Evolutionary conservation across 2,329 filamentous ascomycete species (phyloP), one percentile per base, ranked within the genome.

Genomic region (Cladophialophora carrionii): DNA sequence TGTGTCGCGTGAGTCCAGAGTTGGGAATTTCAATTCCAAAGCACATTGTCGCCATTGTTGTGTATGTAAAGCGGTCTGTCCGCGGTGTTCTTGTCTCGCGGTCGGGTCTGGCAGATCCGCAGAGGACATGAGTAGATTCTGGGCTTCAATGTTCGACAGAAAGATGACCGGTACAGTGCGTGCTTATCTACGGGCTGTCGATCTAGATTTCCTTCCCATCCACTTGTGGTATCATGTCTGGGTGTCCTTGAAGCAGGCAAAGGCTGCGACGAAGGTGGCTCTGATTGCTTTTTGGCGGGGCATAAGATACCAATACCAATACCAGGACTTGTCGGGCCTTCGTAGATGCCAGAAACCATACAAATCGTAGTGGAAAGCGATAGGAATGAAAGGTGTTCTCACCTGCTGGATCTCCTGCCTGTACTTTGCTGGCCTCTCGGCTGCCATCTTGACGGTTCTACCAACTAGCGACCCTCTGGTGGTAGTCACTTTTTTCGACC

Each of bases 401-500:
- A 93, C 91, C 90, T 96, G 94, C 80, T 96, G 95, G 80, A 99
- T 99, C 84, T 99, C 95, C 81, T 96, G 92, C 77, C 93, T 88
- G 79, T 98, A 99, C 79, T 97, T 98, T 78, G 86, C 88, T 73
- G 85, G 85, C 76, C 85, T 85, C 78, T 95, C 70, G 17, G 57
- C 90, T 71, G 87, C 84, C 90, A 92, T 93, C 63, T 75, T 83
- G 60, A 58, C 29, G 56, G 43, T 56, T 58, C 8, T 6, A 4
- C 31, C 20, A 8, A 20, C 31, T 1, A 17, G 12, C 29, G 41
- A 3, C 22, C 31, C 29, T 22, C 51, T 37, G 31, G 9, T 9
- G 48, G 6, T 26, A 26, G 12, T 51, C 5, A 20, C 48, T 22
- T 51, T n/a, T 14, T 43, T 43, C 5, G 4, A 10, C 7, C 26